Conservation (phyloP, 805 yeast genomes). For the Clavispora asparagi region DNA sequence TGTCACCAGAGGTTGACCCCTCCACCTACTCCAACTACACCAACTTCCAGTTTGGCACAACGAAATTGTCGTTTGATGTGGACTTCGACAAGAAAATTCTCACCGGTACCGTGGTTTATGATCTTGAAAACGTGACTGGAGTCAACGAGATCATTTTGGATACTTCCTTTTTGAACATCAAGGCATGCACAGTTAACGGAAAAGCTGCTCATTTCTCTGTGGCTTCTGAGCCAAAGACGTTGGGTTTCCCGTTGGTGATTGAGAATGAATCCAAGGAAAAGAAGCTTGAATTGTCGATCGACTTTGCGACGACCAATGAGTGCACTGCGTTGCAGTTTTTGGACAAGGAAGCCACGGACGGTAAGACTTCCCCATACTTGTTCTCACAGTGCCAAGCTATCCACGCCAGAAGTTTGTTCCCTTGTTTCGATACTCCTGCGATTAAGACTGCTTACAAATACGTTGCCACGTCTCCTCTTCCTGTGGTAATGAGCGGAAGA, state of each 20-base stretch:
- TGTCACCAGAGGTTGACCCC: slow-evolving; percentile 44
- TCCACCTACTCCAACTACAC: slow-evolving; percentile 75
- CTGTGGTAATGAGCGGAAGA: slow-evolving; percentile 72
- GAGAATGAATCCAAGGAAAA: slow-evolving; percentile 7
- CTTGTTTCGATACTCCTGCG: slow-evolving; percentile 88
- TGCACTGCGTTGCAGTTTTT: slow-evolving; percentile 89
- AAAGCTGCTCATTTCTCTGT: slow-evolving; percentile 25
- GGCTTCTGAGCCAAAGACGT: slow-evolving; percentile 42
- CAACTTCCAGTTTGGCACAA: slow-evolving; percentile 45
- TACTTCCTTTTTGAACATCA: slow-evolving; percentile 56
- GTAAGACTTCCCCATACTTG: slow-evolving; percentile 61
- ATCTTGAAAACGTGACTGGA: slow-evolving; percentile 27
- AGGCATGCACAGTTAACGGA: slow-evolving; percentile 41
- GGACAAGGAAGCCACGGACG: slow-evolving; percentile 67
- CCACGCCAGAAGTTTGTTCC: slow-evolving; percentile 83
- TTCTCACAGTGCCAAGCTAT: slow-evolving; percentile 92
- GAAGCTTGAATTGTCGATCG: slow-evolving; percentile 31
- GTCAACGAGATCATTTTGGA: slow-evolving; percentile 53
- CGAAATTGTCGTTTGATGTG: slow-evolving; percentile 50
- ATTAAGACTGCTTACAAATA: slow-evolving; percentile 63
- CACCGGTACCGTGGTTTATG: slow-evolving; percentile 50
- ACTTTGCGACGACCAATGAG: slow-evolving; percentile 63
- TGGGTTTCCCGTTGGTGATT: slow-evolving; percentile 54
- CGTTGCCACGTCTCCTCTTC: slow-evolving; percentile 55
- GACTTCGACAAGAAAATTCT: slow-evolving; percentile 50